phyloP scores from a whole-genome alignment of 2,329 filamentous ascomycete genomes.

The Penicillium polonicum region DNA sequence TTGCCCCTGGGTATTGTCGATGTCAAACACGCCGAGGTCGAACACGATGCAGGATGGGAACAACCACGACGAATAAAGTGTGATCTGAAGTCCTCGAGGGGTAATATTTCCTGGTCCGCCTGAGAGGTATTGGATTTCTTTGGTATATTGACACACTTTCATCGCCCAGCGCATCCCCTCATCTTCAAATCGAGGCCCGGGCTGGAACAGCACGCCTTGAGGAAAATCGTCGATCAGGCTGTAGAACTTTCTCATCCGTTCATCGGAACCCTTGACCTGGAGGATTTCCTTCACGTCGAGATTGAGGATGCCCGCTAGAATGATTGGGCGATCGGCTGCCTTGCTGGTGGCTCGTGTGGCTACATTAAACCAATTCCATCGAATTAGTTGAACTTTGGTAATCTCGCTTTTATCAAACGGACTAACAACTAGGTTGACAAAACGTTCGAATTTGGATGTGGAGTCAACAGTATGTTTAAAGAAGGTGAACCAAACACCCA shows the following conservation, averaged over 20 bases:
- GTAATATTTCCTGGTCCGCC: not conserved
- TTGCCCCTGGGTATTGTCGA: not conserved
- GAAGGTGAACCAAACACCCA: not conserved
- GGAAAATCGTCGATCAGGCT: not conserved
- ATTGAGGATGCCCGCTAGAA: conserved; percentile 11
- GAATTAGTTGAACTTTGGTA: not conserved
- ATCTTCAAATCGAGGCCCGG: conserved; percentile 11
- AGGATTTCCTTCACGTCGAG: not conserved
- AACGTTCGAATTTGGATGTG: not conserved
- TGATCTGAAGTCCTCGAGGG: not conserved
- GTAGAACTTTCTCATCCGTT: not conserved
- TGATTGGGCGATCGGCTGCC: conserved; percentile 11
- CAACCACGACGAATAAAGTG: not conserved
- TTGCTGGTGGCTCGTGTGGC: conserved; percentile 11
- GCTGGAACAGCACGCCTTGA: conserved; percentile 6
- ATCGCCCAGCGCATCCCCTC: conserved; percentile 14
- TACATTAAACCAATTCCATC: conserved; percentile 14
- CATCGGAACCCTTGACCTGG: not conserved
- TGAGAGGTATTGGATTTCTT: not conserved
- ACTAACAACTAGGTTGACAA: not conserved
- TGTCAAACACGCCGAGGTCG: not conserved
- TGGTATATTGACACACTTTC: conserved; percentile 11
- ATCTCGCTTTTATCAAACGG: not conserved
- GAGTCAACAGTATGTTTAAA: not conserved
- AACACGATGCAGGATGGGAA: not conserved